Base-by-base conservation (phyloP, 2,329 filamentous ascomycete genomes). In the Trichophaea hybrida region DNA sequence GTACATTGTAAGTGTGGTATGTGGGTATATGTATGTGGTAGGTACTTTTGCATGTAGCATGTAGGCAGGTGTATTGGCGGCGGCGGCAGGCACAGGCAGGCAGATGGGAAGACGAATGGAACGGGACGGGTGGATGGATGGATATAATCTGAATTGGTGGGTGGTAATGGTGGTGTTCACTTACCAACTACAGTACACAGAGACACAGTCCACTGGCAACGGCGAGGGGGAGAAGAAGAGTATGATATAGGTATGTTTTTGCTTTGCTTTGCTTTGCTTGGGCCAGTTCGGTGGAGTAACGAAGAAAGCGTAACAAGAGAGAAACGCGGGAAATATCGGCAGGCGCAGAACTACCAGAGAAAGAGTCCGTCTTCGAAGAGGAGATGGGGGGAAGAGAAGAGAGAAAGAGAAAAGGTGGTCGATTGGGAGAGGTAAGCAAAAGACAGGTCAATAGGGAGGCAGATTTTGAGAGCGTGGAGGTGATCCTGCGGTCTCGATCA, bases 271-370 rank as follows among this genome's bases (percentile, higher is more conserved):
- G 46, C 46, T 31, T 43, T 43, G 38, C n/a, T n/a, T n/a, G n/a
- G n/a, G n/a, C 10, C 38, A 32, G 31, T 15, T 32, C 15, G 50
- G 13, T 4, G 50, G 50, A 37, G 33, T 34, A 24, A 32, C 10
- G 32, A 32, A 53, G 32, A 37, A 24, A 37, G 8, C 50, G 34
- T 34, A 35, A 53, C 50, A 53, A 53, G 50, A 37, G 50, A 37
- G 48, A 50, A 50, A 37, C 32, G 50, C 44, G 44, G 44, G 15
- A 49, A 48, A 49, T 49, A 49, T 49, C 44, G 44, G 44, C 44
- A 49, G 10, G n/a, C 44, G 44, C 44, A 49, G n/a, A 15, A 12
- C 57, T 59, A 62, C 52, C 57, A 59, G 55, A 60, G 60, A 24
- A 24, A 24, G 24, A 24, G 24, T 24, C 24, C 24, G 24, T 24